These are phyloP conservation scores for Hypericum perforatum DNA, from an alignment of 345 rosid genomes.

Conservation along the genomic window DNA sequence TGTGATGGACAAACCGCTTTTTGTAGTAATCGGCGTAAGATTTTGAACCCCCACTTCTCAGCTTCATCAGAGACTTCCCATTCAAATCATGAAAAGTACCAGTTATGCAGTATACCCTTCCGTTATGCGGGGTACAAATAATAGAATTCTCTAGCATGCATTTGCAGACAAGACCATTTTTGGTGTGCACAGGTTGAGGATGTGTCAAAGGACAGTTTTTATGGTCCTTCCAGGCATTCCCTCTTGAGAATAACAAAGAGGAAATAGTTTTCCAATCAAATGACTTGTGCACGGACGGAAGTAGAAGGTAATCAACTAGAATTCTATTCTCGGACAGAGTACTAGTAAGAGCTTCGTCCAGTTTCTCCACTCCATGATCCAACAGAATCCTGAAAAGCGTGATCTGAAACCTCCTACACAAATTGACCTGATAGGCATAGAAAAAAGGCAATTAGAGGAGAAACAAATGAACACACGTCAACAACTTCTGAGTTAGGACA, in stretches of 20 bases:
- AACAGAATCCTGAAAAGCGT: constrained; percentile 52
- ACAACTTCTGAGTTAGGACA: background rate
- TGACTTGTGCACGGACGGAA: constrained; percentile 30
- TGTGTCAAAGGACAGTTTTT: constrained; percentile 17
- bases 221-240: constrained; percentile 17
- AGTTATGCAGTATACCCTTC: constrained; percentile 40
- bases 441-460: constrained; percentile 2
- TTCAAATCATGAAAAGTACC: constrained; percentile 37
- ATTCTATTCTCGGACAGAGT: constrained; percentile 15
- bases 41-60: constrained; percentile 28
- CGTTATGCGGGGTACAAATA: constrained; percentile 73
- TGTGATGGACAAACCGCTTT: constrained; percentile 27
- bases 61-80: constrained; percentile 38
- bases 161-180: constrained; percentile 37
- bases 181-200: constrained; percentile 32
- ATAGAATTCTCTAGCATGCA: constrained; percentile 49
- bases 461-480: background rate
- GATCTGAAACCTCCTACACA: constrained; percentile 58
- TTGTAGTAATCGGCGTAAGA: constrained; percentile 51
- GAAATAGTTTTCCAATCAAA: constrained; percentile 49
- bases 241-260: constrained; percentile 29
- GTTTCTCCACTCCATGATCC: constrained; percentile 30
- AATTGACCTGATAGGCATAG: constrained; percentile 35
- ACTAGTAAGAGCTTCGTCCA: constrained; percentile 26
- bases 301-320: constrained; percentile 54